phyloP scores from a whole-genome alignment of 805 yeast genomes.

The Schizosaccharomyces lindneri region DNA sequence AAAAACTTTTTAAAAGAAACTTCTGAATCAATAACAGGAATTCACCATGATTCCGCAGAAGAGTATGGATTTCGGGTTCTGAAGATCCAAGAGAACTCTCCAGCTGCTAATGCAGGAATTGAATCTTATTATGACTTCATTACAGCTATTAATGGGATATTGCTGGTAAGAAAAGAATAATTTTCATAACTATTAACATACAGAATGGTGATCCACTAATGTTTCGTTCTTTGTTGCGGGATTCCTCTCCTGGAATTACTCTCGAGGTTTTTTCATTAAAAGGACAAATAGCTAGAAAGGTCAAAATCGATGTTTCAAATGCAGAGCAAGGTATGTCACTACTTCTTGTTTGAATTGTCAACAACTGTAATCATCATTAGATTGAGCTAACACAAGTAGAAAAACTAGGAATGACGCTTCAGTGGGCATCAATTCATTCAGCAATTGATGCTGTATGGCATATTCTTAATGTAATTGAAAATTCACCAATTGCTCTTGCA shows the following conservation, averaged over 20 bases:
- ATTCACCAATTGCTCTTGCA: background rate
- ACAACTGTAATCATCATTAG: background rate
- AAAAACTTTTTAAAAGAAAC: background rate
- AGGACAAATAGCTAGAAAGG: conserved; percentile 1
- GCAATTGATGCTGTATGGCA: conserved; percentile 1
- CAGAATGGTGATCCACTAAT: background rate
- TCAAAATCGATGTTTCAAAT: background rate
- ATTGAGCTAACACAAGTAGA: background rate
- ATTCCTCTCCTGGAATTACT: background rate
- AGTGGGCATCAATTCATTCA: background rate
- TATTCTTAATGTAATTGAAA: background rate
- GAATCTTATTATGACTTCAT: conserved; percentile 78
- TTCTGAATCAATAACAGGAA: background rate
- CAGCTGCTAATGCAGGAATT: conserved; percentile 28
- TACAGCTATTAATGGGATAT: conserved; percentile 54
- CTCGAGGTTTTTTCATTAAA: background rate
- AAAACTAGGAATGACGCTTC: background rate
- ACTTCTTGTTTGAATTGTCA: background rate
- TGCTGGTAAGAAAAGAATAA: conserved; percentile 14
- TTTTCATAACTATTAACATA: background rate
- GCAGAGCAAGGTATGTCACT: background rate
- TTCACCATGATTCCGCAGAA: background rate
- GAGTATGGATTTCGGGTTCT: conserved; percentile 32
- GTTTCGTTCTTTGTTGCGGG: background rate
- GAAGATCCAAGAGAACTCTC: conserved; percentile 22